A percentile compares a stretch with the other conserved stretches of the same genome.
Conservation (phyloP, 768 basidiomycete species). For the Leccinum uliginosum region DNA sequence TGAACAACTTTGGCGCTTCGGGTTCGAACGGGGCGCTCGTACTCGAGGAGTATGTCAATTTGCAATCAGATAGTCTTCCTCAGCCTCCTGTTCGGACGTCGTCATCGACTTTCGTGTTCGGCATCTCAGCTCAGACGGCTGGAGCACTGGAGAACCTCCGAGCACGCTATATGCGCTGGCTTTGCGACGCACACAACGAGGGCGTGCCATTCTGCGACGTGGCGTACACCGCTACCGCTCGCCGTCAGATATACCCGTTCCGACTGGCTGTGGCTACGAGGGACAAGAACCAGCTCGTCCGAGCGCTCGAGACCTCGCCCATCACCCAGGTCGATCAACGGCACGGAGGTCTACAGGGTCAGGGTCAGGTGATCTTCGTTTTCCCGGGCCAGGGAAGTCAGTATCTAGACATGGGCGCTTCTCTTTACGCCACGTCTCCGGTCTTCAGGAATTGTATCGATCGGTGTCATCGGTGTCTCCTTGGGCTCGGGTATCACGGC, state of each 20-base stretch:
- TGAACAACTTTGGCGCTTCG: slow-evolving; percentile 76
- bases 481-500: slow-evolving; percentile 46
- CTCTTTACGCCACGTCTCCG: slow-evolving; percentile 46
- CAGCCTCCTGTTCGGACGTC: background rate
- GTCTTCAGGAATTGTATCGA: slow-evolving; percentile 52
- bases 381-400: slow-evolving; percentile 75
- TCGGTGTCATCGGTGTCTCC: slow-evolving; percentile 51
- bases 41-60: slow-evolving; percentile 46
- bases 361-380: slow-evolving; percentile 51
- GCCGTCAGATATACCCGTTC: slow-evolving; percentile 51
- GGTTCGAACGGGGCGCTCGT: slow-evolving; percentile 65
- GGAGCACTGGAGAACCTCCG: slow-evolving; percentile 46
- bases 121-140: slow-evolving; percentile 57
- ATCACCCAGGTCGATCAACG: slow-evolving; percentile 29
- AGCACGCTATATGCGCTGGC: slow-evolving; percentile 42
- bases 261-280: slow-evolving; percentile 48
- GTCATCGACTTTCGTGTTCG: slow-evolving; percentile 43
- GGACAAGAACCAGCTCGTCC: slow-evolving; percentile 42
- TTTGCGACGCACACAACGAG: slow-evolving; percentile 31
- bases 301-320: slow-evolving; percentile 37
- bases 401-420: slow-evolving; percentile 58
- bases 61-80: background rate
- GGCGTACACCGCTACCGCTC: slow-evolving; percentile 65
- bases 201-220: slow-evolving; percentile 42
- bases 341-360: background rate